Evolutionary conservation across 805 yeast species (phyloP).

Genomic region (Yamadazyma insecticola): DNA sequence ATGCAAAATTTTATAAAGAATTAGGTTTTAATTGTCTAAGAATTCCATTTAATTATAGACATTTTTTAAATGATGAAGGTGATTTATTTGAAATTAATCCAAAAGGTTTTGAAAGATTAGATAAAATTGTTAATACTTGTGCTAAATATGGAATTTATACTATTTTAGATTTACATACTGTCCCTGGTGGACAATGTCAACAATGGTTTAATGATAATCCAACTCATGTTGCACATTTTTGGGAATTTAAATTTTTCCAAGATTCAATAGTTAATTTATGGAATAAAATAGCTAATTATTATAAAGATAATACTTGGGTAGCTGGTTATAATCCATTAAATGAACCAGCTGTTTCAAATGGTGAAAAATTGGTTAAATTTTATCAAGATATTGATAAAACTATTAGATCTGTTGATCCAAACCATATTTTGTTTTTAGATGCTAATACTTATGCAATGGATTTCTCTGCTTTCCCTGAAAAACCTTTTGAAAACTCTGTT

Average conservation of each 20-base stretch:
- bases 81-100: slow-evolving; percentile 38
- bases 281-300: slow-evolving; percentile 38
- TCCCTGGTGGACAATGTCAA: slow-evolving; percentile 52
- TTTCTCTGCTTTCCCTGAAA: slow-evolving; percentile 40
- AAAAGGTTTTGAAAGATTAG: slow-evolving; percentile 39
- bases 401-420: slow-evolving; percentile 38
- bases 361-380: slow-evolving; percentile 30
- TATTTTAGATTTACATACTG: slow-evolving; percentile 43
- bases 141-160: slow-evolving; percentile 41
- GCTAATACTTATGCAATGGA: slow-evolving; percentile 48
- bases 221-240: slow-evolving; percentile 43
- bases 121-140: slow-evolving; percentile 37
- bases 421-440: slow-evolving; percentile 44
- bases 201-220: slow-evolving; percentile 48
- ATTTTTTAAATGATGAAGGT: slow-evolving; percentile 39
- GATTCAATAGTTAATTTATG: slow-evolving; percentile 41
- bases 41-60: slow-evolving; percentile 47
- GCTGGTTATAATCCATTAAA: slow-evolving; percentile 50
- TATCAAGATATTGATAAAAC: slow-evolving; percentile 32
- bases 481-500: slow-evolving; percentile 39
- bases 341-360: slow-evolving; percentile 44
- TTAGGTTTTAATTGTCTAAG: slow-evolving; percentile 41
- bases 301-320: slow-evolving; percentile 40
- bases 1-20: slow-evolving; percentile 38
- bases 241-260: slow-evolving; percentile 45